Evolutionary conservation across 1,284 basidiomycete species (phyloP).

Genomic region (Apiotrichum siamense): DNA sequence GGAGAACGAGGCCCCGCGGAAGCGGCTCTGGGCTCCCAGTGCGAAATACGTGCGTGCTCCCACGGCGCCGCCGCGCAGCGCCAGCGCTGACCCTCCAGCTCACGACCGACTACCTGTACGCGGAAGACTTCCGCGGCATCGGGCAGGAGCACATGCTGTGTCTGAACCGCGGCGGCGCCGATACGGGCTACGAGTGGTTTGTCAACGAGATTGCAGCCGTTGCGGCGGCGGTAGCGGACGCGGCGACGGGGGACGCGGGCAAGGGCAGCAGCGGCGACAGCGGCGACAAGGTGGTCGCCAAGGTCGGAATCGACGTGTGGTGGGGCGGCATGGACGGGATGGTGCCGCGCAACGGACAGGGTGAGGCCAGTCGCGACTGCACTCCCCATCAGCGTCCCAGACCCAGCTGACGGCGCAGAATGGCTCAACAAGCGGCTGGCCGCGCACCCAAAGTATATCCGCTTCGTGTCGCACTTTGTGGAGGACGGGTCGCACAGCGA

Average conservation of each 20-base stretch:
- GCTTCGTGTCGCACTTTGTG: constrained; percentile 12
- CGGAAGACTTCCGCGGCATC: constrained; percentile 38
- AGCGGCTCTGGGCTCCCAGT: constrained; percentile 18
- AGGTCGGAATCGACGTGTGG: constrained; percentile 13
- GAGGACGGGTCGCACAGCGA: constrained; percentile 19
- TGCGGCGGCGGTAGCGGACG: constrained; percentile 1
- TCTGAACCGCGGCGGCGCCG: constrained; percentile 33
- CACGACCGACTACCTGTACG: constrained; percentile 31
- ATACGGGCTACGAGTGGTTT: constrained; percentile 40
- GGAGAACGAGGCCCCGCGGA: constrained; percentile 5
- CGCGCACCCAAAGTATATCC: constrained; percentile 9
- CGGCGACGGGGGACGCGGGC: not conserved
- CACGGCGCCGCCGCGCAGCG: no score
- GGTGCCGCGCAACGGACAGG: constrained; percentile 19
- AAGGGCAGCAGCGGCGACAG: not conserved
- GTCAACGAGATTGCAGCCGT: constrained; percentile 21
- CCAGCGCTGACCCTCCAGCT: constrained; percentile 20
- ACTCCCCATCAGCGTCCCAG: not conserved
- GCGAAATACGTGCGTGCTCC: constrained; percentile 15
- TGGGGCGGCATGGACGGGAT: constrained; percentile 22
- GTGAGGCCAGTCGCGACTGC: no score
- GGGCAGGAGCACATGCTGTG: constrained; percentile 44
- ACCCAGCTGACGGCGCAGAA: not conserved
- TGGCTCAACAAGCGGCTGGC: constrained; percentile 19
- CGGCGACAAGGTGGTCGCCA: not conserved